Evolutionary conservation across 2,329 filamentous ascomycete genomes (phyloP).

Genomic region (Hypoxylon sp.): DNA sequence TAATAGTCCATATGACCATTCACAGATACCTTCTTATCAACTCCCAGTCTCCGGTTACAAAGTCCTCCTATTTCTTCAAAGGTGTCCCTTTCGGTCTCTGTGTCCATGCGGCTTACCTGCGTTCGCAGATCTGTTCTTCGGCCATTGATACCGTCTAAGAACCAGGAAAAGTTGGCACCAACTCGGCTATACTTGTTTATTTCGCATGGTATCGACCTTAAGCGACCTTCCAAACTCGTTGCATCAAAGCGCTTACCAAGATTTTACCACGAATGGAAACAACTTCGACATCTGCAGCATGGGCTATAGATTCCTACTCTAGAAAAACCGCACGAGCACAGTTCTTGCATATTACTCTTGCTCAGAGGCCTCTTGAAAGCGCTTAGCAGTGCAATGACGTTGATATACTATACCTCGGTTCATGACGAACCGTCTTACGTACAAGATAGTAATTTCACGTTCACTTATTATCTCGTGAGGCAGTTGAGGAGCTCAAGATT

Average conservation of each 20-base stretch:
- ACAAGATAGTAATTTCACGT: conserved; percentile 86
- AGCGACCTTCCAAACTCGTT: conserved; percentile 1
- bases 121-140: neutral
- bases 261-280: neutral
- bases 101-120: neutral
- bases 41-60: neutral
- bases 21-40: neutral
- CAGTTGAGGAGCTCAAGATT: conserved; percentile 79
- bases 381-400: conserved; percentile 76
- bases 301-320: conserved; percentile 63
- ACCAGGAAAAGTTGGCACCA: neutral
- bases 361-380: conserved; percentile 84
- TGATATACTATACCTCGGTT: conserved; percentile 78
- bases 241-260: neutral
- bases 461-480: conserved; percentile 85
- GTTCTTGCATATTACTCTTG: conserved; percentile 83
- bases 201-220: neutral
- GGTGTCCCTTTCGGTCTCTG: neutral
- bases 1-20: neutral
- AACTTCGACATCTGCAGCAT: conserved; percentile 2
- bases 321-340: conserved; percentile 84
- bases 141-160: neutral
- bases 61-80: neutral
- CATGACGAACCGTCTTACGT: conserved; percentile 84
- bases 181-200: conserved; percentile 4